phyloP scores from a whole-genome alignment of 164 flowering plant genomes.

The Stephania cephalantha region DNA sequence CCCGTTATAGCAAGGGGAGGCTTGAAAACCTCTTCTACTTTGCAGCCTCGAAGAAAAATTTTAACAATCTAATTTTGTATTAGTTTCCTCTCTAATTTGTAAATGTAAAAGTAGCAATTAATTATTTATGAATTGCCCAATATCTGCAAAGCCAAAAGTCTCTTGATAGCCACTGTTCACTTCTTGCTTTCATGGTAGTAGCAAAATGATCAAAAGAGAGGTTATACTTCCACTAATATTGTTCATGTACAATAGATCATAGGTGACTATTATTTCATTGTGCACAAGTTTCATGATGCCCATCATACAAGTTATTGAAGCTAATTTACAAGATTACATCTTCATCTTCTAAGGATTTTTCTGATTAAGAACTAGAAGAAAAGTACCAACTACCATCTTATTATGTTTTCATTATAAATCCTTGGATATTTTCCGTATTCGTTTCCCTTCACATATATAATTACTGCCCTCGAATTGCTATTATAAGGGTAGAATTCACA shows the following conservation, averaged over 20 bases:
- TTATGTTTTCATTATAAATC: not conserved
- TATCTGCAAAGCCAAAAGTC: not conserved
- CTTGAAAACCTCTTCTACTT: not conserved
- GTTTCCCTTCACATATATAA: not conserved
- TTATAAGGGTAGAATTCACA: not conserved
- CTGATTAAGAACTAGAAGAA: not conserved
- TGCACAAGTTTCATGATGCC: not conserved
- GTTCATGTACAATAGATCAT: not conserved
- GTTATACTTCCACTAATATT: not conserved
- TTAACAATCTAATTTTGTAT: not conserved
- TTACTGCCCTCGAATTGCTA: not conserved
- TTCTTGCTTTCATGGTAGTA: not conserved
- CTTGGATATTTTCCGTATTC: not conserved
- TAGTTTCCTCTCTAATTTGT: not conserved
- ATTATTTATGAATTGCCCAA: not conserved
- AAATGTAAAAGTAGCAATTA: not conserved
- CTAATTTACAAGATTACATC: not conserved
- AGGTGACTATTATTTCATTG: not conserved
- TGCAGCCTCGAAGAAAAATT: not conserved
- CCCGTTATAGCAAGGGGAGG: not conserved
- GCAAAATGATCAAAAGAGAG: not conserved
- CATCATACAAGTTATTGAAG: not conserved
- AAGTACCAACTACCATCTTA: not conserved
- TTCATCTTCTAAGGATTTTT: not conserved
- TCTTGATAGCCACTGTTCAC: not conserved